Base-by-base conservation (phyloP, 2,329 filamentous ascomycete genomes). In the Colletotrichum tropicale region DNA sequence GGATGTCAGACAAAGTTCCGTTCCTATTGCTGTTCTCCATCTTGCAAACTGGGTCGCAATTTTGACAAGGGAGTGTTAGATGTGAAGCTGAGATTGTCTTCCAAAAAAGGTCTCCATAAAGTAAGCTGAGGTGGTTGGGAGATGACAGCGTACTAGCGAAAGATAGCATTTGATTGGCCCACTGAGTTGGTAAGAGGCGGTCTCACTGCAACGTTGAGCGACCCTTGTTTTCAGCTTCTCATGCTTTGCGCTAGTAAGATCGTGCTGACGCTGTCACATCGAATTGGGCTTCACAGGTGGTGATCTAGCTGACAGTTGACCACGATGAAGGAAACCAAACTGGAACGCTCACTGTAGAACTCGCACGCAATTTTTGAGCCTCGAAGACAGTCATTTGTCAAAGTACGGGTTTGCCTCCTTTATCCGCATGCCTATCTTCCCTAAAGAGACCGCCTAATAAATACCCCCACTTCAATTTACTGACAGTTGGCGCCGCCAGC, bases 401-500 rank as follows among this genome's bases (percentile, higher is more conserved):
- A n/a, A 48, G 6, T n/a, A 0, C 9, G 38, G 18, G 9, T 0
- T n/a, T n/a, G 1, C 2, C 1, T 43, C 6, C 18, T 48, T n/a
- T 12, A 1, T 48, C 6, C 38, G 9, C 18, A 0, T 12, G 38
- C 18, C 38, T n/a, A 48, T 48, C 38, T n/a, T 48, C 38, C 36
- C 9, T n/a, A n/a, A n/a, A n/a, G n/a, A n/a, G n/a, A n/a, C n/a
- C n/a, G n/a, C n/a, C n/a, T n/a, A n/a, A n/a, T n/a, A n/a, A n/a
- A n/a, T n/a, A n/a, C n/a, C 16, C 36, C 43, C 43, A 0, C 43
- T 48, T 48, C 9, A 1, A 30, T 32, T 13, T 16, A 72, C 60
- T 72, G 70, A 26, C 70, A 72, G 7, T 72, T 72, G 5, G 70
- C 70, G 3, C 70, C 70, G 8, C 62, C 70, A n/a, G 28, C 18